Conservation (phyloP, 2,329 filamentous ascomycete genomes). For the Pestalotiopsis sp. region DNA sequence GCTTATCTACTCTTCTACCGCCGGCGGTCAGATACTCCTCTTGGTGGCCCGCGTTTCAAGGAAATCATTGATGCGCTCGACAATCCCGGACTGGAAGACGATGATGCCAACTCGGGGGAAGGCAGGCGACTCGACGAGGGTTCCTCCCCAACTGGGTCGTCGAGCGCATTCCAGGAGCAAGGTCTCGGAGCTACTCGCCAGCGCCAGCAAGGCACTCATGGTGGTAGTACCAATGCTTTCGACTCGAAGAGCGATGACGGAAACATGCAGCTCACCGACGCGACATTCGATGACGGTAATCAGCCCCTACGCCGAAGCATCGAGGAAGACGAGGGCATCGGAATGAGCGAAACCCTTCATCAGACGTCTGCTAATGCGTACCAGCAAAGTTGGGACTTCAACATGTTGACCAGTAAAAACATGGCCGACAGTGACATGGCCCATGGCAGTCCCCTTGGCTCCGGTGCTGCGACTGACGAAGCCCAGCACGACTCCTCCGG, state of each 20-base stretch:
- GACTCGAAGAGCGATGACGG: slow-evolving; percentile 23
- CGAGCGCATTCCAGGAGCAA: slow-evolving; percentile 71
- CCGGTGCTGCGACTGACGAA: slow-evolving; percentile 36
- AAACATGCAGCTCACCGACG: slow-evolving; percentile 20
- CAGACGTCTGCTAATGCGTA: slow-evolving; percentile 24
- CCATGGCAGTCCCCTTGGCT: slow-evolving; percentile 26
- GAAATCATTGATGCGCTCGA: slow-evolving; percentile 69
- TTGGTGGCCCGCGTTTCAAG: slow-evolving; percentile 78
- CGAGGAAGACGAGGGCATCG: slow-evolving; percentile 51
- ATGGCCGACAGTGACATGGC: slow-evolving; percentile 14
- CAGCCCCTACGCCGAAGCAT: slow-evolving; percentile 43
- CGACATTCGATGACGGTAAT: slow-evolving; percentile 23
- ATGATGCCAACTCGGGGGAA: slow-evolving; percentile 68
- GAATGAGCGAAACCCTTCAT: slow-evolving; percentile 37
- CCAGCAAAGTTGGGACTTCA: slow-evolving; percentile 49
- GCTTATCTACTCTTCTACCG: slow-evolving; percentile 97
- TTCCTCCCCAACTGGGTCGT: slow-evolving; percentile 88
- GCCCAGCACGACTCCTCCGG: slow-evolving; percentile 41
- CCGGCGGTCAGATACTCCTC: slow-evolving; percentile 72
- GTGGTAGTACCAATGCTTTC: slow-evolving; percentile 41
- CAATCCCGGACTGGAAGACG: slow-evolving; percentile 49
- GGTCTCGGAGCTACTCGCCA: slow-evolving; percentile 76
- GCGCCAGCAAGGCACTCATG: slow-evolving; percentile 56
- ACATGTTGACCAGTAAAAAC: slow-evolving; percentile 32
- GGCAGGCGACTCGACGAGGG: slow-evolving; percentile 79